Conservation (phyloP, 768 basidiomycete species). For the Exidia glandulosa region DNA sequence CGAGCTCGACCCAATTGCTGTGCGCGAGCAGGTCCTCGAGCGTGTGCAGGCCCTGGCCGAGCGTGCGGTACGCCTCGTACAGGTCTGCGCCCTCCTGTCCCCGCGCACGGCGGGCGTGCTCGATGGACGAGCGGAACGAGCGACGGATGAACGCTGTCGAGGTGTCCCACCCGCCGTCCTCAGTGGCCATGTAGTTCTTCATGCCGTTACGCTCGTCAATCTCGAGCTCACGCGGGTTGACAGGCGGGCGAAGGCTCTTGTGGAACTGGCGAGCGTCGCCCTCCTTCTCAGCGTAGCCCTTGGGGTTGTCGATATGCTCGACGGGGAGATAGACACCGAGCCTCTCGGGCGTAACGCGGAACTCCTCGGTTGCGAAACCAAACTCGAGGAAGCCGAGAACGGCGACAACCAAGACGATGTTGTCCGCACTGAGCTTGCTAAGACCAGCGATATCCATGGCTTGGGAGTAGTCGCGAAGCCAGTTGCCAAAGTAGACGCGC, state of each 20-base stretch:
- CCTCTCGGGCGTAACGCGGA: constrained; percentile 60
- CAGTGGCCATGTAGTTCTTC: constrained; percentile 82
- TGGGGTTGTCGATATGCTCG: constrained; percentile 75
- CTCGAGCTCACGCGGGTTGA: constrained; percentile 59
- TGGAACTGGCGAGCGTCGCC: constrained; percentile 65
- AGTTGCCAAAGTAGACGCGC: constrained; percentile 59
- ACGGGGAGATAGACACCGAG: constrained; percentile 70
- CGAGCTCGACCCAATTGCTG: constrained; percentile 71
- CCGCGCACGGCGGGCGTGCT: constrained; percentile 46
- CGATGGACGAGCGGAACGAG: constrained; percentile 53
- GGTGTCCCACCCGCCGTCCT: constrained; percentile 59
- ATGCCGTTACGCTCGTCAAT: constrained; percentile 69
- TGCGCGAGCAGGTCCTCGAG: constrained; percentile 71
- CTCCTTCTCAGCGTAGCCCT: constrained; percentile 54
- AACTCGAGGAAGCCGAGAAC: constrained; percentile 54
- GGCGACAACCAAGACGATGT: constrained; percentile 47
- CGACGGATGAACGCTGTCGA: constrained; percentile 59
- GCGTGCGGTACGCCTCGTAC: constrained; percentile 58
- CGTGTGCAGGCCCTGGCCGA: constrained; percentile 58
- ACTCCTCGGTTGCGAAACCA: constrained; percentile 54
- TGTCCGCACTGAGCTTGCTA: constrained; percentile 53
- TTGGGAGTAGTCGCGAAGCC: constrained; percentile 63
- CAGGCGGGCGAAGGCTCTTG: constrained; percentile 62
- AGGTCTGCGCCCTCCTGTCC: constrained; percentile 44
- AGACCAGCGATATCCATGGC: constrained; percentile 65